These are phyloP conservation scores for Venturia carpophila DNA, from an alignment of 2,329 filamentous ascomycete genomes.

Conservation along the genomic window DNA sequence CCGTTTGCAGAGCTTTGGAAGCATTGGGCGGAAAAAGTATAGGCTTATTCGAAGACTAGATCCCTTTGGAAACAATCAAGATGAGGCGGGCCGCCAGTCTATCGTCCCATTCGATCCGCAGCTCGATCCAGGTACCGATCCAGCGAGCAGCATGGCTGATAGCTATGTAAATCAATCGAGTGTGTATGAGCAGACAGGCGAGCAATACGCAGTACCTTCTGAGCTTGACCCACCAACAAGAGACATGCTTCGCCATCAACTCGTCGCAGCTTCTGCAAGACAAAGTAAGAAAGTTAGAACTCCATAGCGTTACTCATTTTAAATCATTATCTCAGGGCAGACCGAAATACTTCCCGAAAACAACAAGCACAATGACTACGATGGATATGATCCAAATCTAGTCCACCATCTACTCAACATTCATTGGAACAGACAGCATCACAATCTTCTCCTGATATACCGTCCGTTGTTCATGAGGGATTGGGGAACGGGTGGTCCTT, in stretches of 20 bases:
- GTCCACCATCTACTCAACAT: constrained; percentile 20
- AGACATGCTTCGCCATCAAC: constrained; percentile 8
- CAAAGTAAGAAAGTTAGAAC: not conserved
- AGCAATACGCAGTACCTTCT: not conserved
- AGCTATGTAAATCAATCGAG: not conserved
- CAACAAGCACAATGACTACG: constrained; percentile 16
- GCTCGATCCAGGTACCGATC: not conserved
- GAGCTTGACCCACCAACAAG: constrained; percentile 7
- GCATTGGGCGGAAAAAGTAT: not conserved
- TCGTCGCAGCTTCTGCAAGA: constrained; percentile 16
- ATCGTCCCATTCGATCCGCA: constrained; percentile 4
- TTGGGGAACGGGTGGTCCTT: constrained; percentile 44
- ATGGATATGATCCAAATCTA: constrained; percentile 18
- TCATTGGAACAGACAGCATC: constrained; percentile 43
- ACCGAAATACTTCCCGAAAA: constrained; percentile 13
- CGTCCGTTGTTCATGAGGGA: constrained; percentile 34
- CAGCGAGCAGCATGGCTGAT: constrained; percentile 2
- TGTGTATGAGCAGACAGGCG: not conserved
- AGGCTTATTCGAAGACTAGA: not conserved
- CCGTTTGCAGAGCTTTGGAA: no score
- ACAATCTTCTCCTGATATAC: constrained; percentile 40
- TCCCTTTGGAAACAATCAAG: not conserved
- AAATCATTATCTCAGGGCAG: constrained; percentile 3
- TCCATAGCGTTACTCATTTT: not conserved
- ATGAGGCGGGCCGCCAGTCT: not conserved